Percentiles rank a stretch among this genome's conserved stretches.
Conservation (phyloP, 1,139 yeast species). For the Hyphopichia fennica region DNA sequence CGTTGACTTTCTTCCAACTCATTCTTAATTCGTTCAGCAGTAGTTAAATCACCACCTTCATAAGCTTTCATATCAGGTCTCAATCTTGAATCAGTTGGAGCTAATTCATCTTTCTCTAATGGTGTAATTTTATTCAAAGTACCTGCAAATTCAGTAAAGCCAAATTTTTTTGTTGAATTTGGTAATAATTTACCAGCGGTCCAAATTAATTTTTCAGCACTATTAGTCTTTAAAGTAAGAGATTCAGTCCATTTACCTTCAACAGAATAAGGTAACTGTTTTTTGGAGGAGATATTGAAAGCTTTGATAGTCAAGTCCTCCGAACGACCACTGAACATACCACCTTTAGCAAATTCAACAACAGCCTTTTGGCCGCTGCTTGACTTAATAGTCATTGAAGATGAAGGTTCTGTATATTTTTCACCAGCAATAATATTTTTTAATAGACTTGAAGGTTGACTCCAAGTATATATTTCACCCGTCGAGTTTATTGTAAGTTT, state of each 20-base stretch:
- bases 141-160: slow-evolving; percentile 82
- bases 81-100: slow-evolving; percentile 87
- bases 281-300: slow-evolving; percentile 34
- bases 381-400: slow-evolving; percentile 65
- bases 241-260: slow-evolving; percentile 80
- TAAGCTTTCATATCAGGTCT: slow-evolving; percentile 83
- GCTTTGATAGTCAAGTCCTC: slow-evolving; percentile 71
- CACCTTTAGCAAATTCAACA: slow-evolving; percentile 67
- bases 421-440: slow-evolving; percentile 94
- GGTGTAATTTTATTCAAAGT: slow-evolving; percentile 75
- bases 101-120: slow-evolving; percentile 60
- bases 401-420: slow-evolving; percentile 87
- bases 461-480: slow-evolving; percentile 77
- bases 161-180: slow-evolving; percentile 65
- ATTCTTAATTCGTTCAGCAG: slow-evolving; percentile 69
- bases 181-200: slow-evolving; percentile 62
- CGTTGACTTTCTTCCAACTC: slow-evolving; percentile 80
- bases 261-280: slow-evolving; percentile 41
- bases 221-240: slow-evolving; percentile 41
- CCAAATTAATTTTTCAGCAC: slow-evolving; percentile 61
- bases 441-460: slow-evolving; percentile 77
- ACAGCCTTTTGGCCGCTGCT: slow-evolving; percentile 68
- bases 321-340: slow-evolving; percentile 85
- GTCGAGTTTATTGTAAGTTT: slow-evolving; percentile 55
- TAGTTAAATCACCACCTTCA: slow-evolving; percentile 65